Base-by-base conservation (phyloP, 1,139 yeast genomes). In the Kodamaea sp. region DNA sequence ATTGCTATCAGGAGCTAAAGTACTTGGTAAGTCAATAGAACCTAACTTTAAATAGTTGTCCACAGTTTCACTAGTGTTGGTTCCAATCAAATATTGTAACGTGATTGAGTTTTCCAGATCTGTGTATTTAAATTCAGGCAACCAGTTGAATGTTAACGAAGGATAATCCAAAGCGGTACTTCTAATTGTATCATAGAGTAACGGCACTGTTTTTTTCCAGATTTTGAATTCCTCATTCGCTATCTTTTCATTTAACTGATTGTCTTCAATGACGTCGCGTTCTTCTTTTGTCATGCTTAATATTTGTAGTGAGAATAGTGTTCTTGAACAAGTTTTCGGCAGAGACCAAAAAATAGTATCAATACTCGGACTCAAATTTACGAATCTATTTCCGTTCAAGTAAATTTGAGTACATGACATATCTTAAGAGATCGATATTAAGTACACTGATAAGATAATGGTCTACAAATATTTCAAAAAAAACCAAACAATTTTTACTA, bases 181-280 rank as follows among this genome's bases (percentile, higher is more conserved):
- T 46, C 87, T 78, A 50, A 88, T 75, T 45, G 86, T 69, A 59
- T 87, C 87, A 63, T 92, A 92, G 37, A 92, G 67, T 49, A 88
- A 73, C 10, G 96, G 96, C n/a, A 92, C 85, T 8, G 95, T 82
- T 57, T 92, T 92, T 62, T 90, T 90, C 98, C 98, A 92, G 42
- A 86, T 85, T 55, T 89, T 86, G 70, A 81, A 89, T 62, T 87
- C 96, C 58, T 78, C 83, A 48, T 78, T 78, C 45, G 69, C 63
- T 20, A 76, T 54, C 50, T 75, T 77, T 48, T 77, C 82, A 40
- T 65, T 65, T 41, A 63, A 58, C 52, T 75, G 81, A 51, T 72
- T 75, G 42, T 67, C 75, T 30, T 58, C 57, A 27, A 62, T 59
- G 23, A 70, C 56, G 41, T 65, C 73, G 34, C 49, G 59, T 42